Percentiles rank a stretch among this genome's conserved stretches.
phyloP scores from a whole-genome alignment of 2,329 filamentous ascomycete genomes.

The Monosporascus ibericus region DNA sequence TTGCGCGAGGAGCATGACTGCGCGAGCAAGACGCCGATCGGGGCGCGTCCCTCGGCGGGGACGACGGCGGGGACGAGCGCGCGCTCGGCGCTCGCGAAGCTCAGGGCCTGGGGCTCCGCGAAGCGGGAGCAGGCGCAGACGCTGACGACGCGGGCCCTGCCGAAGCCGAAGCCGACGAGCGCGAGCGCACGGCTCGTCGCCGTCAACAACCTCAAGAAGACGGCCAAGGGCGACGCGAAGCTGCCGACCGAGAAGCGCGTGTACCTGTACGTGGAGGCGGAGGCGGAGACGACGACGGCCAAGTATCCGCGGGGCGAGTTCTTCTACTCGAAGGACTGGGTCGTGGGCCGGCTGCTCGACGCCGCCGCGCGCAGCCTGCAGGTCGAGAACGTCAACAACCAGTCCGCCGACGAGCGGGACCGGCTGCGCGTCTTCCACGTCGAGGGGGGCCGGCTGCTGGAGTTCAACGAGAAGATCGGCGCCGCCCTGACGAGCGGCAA shows the following conservation, averaged over 20 bases:
- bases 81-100: slow-evolving; percentile 65
- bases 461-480: slow-evolving; percentile 83
- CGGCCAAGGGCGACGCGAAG: slow-evolving; percentile 84
- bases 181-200: slow-evolving; percentile 61
- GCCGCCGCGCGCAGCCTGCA: slow-evolving; percentile 70
- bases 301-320: slow-evolving; percentile 79
- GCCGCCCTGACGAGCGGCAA: slow-evolving; percentile 70
- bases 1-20: slow-evolving; percentile 80
- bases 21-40: slow-evolving; percentile 60
- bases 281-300: slow-evolving; percentile 74
- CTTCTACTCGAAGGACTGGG: slow-evolving; percentile 80
- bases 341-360: slow-evolving; percentile 77
- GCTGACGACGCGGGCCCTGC: slow-evolving; percentile 50
- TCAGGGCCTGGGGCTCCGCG: slow-evolving; percentile 74
- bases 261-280: slow-evolving; percentile 86
- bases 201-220: slow-evolving; percentile 74
- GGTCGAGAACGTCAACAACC: slow-evolving; percentile 79
- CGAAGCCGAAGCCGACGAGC: slow-evolving; percentile 57
- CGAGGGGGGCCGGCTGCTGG: slow-evolving; percentile 77
- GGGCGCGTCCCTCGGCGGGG: slow-evolving; percentile 36
- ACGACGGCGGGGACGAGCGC: slow-evolving; percentile 54
- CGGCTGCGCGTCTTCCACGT: slow-evolving; percentile 88
- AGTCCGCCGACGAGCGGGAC: slow-evolving; percentile 67
- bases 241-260: slow-evolving; percentile 77
- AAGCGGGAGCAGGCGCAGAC: slow-evolving; percentile 63